These are phyloP conservation scores for Gracilaria vermiculophylla DNA, from an alignment of 23 red algal species.

Conservation along the genomic window DNA sequence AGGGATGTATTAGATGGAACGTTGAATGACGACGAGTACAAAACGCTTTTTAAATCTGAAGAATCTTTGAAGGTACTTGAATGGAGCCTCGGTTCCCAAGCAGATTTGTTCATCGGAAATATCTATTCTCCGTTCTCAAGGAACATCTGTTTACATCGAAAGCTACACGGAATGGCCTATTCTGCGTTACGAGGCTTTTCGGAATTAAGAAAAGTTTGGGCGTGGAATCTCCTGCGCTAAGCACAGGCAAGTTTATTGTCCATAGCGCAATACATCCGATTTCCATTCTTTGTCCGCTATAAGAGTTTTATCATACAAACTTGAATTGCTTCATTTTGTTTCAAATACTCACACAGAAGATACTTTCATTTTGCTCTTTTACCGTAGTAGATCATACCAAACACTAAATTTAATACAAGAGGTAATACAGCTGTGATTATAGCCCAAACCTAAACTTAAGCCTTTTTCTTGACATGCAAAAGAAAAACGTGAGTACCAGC, in stretches of 20 bases:
- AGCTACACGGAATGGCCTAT: constrained; percentile 51
- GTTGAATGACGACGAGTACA: background rate
- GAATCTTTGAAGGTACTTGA: constrained; percentile 7
- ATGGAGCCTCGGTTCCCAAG: constrained; percentile 26
- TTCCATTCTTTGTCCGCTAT: too few species aligned
- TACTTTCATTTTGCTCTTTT: too few species aligned
- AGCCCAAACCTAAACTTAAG: too few species aligned
- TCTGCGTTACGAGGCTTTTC: constrained; percentile 53
- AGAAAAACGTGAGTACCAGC: background rate
- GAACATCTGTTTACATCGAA: constrained; percentile 58
- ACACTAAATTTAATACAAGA: background rate
- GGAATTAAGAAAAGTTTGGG: constrained; percentile 51
- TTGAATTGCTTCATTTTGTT: too few species aligned
- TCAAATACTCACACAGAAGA: too few species aligned
- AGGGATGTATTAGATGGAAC: background rate
- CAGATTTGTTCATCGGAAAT: constrained; percentile 68
- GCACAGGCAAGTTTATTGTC: too few species aligned
- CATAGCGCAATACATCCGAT: too few species aligned
- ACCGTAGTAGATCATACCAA: too few species aligned
- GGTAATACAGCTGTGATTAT: too few species aligned
- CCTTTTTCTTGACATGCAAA: too few species aligned
- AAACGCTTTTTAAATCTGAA: constrained; percentile 14
- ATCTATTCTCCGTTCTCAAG: constrained; percentile 69
- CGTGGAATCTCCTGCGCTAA: constrained; percentile 28
- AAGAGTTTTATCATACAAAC: too few species aligned